Conservation (phyloP, 2,329 filamentous ascomycete genomes). For the Botrytis hyacinthi region DNA sequence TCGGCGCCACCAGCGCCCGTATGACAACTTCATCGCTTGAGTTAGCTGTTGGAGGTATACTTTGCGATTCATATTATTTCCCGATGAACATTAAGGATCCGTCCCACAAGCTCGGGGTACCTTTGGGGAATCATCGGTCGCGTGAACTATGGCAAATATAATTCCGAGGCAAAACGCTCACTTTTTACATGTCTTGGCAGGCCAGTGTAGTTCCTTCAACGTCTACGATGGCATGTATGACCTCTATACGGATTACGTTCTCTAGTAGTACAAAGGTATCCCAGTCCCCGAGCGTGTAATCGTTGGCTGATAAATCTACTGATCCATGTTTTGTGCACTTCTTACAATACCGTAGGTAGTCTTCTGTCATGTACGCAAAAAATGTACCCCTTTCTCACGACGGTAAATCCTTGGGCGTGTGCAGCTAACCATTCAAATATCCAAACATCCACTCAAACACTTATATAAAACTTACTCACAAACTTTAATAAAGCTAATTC, state of each 20-base stretch:
- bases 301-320: neutral
- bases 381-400: neutral
- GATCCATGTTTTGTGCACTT: neutral
- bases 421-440: neutral
- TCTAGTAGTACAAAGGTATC: neutral
- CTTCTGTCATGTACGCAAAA: neutral
- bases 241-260: neutral
- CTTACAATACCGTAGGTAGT: neutral
- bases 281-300: neutral
- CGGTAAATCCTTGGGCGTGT: neutral
- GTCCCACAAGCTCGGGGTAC: neutral
- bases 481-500: neutral
- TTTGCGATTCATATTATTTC: slow-evolving; percentile 2
- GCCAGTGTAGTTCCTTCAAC: neutral
- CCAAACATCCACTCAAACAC: neutral
- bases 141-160: neutral
- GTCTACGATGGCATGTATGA: neutral
- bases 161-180: neutral
- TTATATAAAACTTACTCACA: neutral
- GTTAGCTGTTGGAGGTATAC: slow-evolving; percentile 1
- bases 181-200: neutral
- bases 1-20: neutral
- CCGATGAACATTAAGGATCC: neutral
- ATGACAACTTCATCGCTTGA: slow-evolving; percentile 7
- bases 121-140: neutral